phyloP scores from a whole-genome alignment of 2,329 filamentous ascomycete species.

The Diaporthe eres region DNA sequence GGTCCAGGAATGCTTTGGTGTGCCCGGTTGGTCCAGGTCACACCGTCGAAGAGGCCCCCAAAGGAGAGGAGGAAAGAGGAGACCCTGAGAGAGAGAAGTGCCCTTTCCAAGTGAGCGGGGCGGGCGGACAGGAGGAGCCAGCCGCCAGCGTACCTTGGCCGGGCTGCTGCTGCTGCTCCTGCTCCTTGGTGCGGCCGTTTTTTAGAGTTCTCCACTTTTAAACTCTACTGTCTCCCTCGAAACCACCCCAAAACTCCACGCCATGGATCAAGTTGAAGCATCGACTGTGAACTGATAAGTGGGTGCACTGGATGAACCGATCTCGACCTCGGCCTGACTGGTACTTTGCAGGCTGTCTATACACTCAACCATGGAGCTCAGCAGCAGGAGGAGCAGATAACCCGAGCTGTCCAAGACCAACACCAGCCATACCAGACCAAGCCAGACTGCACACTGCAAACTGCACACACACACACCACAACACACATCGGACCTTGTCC shows the following conservation, averaged over 20 bases:
- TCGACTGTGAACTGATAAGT: neutral
- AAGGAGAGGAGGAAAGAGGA: neutral
- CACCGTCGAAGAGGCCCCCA: neutral
- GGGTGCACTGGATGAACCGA: neutral
- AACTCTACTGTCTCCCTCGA: conserved; percentile 3
- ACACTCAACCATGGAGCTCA: neutral
- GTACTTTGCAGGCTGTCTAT: neutral
- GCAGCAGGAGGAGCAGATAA: neutral
- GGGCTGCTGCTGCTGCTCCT: neutral
- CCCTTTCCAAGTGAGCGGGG: neutral
- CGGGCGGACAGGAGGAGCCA: neutral
- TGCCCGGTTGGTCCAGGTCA: conserved; percentile 6
- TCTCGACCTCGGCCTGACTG: neutral
- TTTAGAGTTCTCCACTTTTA: conserved; percentile 16
- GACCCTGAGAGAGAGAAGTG: neutral
- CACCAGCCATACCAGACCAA: neutral
- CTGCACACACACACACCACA: neutral
- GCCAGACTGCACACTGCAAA: neutral
- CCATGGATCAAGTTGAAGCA: neutral
- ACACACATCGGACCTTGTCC: neutral
- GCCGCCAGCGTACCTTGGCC: neutral
- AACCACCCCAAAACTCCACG: conserved; percentile 10
- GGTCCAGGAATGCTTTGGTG: conserved; percentile 2
- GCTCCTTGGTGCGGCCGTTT: neutral
- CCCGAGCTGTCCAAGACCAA: neutral